phyloP scores from a whole-genome alignment of 2,329 filamentous ascomycete species.

The Exutisphaerella laricina region DNA sequence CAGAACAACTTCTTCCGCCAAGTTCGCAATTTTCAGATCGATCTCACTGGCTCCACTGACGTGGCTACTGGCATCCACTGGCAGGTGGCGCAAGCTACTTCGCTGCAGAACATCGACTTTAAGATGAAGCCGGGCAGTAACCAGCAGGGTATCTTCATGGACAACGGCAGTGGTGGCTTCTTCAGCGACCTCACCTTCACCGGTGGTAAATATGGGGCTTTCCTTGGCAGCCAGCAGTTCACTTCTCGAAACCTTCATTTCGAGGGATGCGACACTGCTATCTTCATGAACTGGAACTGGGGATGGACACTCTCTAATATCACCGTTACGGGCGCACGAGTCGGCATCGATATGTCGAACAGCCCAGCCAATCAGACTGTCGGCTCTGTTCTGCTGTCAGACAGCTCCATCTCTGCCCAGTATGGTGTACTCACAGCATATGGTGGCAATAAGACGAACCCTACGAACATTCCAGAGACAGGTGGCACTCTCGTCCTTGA shows the following conservation, averaged over 20 bases:
- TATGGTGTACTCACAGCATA: constrained; percentile 74
- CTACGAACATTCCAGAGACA: constrained; percentile 55
- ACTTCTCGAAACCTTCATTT: constrained; percentile 48
- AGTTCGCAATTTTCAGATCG: constrained; percentile 50
- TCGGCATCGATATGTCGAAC: constrained; percentile 48
- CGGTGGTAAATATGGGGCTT: constrained; percentile 55
- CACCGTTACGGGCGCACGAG: constrained; percentile 42
- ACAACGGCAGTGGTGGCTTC: constrained; percentile 39
- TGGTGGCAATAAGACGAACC: constrained; percentile 35
- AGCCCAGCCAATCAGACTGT: constrained; percentile 48
- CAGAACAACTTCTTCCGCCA: constrained; percentile 54
- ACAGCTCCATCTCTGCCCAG: constrained; percentile 70
- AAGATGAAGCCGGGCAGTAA: constrained; percentile 46
- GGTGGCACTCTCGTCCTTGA: constrained; percentile 81
- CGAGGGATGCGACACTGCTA: constrained; percentile 45
- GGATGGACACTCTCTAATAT: constrained; percentile 46
- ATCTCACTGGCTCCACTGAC: constrained; percentile 37
- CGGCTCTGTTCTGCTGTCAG: constrained; percentile 76
- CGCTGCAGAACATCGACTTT: constrained; percentile 58
- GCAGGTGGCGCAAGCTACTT: constrained; percentile 53
- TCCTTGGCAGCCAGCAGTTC: constrained; percentile 61
- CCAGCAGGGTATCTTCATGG: constrained; percentile 42
- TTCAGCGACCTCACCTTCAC: constrained; percentile 56
- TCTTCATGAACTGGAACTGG: constrained; percentile 54
- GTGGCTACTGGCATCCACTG: constrained; percentile 43